Percentiles rank a stretch among this genome's conserved stretches.
phyloP scores from a whole-genome alignment of 805 yeast species.

The Kodamaea restingae region DNA sequence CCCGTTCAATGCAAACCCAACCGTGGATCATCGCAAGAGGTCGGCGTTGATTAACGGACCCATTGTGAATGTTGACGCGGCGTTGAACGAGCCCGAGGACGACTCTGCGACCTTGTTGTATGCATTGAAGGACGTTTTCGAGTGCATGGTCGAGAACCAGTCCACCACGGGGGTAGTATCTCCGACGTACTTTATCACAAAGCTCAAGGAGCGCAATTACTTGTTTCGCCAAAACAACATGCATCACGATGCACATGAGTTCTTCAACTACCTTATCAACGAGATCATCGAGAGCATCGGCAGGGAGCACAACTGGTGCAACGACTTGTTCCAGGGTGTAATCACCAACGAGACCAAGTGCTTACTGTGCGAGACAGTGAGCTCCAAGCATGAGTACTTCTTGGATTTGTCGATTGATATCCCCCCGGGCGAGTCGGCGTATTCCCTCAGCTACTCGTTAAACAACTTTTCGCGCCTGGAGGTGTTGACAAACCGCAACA shows the following conservation, averaged over 20 bases:
- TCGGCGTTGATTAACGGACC: slow-evolving; percentile 80
- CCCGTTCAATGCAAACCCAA: slow-evolving; percentile 37
- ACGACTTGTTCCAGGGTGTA: slow-evolving; percentile 75
- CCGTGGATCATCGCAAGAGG: slow-evolving; percentile 71
- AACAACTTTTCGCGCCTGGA: slow-evolving; percentile 83
- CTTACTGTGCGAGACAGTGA: slow-evolving; percentile 77
- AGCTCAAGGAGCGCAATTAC: slow-evolving; percentile 76
- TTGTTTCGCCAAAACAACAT: slow-evolving; percentile 77
- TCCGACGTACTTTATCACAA: slow-evolving; percentile 69
- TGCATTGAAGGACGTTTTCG: slow-evolving; percentile 81
- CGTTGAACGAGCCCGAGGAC: slow-evolving; percentile 39
- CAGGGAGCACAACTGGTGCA: slow-evolving; percentile 49
- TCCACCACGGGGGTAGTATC: slow-evolving; percentile 79
- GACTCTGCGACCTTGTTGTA: slow-evolving; percentile 37
- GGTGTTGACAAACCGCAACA: slow-evolving; percentile 78
- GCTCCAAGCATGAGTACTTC: slow-evolving; percentile 80
- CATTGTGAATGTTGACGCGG: slow-evolving; percentile 72
- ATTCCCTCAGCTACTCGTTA: slow-evolving; percentile 71
- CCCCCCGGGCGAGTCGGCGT: slow-evolving; percentile 52
- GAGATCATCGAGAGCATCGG: slow-evolving; percentile 57
- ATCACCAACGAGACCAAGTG: slow-evolving; percentile 87
- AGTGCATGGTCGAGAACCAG: slow-evolving; percentile 69
- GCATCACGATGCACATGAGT: slow-evolving; percentile 99
- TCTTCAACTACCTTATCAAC: slow-evolving; percentile 80
- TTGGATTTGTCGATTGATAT: slow-evolving; percentile 84